Conservation (phyloP, 768 basidiomycete genomes). For the Neoboletus subvelutipes region DNA sequence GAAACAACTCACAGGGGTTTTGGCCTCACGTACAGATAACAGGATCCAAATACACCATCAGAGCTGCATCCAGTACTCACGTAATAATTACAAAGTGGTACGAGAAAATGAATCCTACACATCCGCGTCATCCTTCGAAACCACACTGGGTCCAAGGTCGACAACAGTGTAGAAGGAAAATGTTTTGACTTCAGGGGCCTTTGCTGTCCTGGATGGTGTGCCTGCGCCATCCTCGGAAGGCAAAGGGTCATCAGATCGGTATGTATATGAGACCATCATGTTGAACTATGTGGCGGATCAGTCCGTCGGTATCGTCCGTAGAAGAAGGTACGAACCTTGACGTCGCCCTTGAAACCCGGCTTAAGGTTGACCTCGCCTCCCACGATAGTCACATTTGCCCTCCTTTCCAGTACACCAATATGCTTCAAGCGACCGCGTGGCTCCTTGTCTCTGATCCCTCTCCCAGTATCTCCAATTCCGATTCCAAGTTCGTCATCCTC, state of each 20-base stretch:
- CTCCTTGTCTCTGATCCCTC: slow-evolving; percentile 45
- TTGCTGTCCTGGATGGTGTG: slow-evolving; percentile 44
- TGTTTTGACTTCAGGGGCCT: slow-evolving; percentile 73
- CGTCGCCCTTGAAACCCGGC: slow-evolving; percentile 70
- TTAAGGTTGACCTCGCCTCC: slow-evolving; percentile 87
- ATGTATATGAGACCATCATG: slow-evolving; percentile 92
- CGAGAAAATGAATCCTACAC: slow-evolving; percentile 5
- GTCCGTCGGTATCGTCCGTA: not conserved
- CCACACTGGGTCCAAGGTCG: slow-evolving; percentile 69
- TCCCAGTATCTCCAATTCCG: slow-evolving; percentile 34
- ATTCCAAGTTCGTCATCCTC: slow-evolving; percentile 40
- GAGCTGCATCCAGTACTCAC: not conserved
- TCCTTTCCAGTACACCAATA: slow-evolving; percentile 83
- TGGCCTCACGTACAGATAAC: not conserved
- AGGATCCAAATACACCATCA: not conserved
- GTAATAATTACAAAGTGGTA: not conserved
- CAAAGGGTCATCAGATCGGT: slow-evolving; percentile 83
- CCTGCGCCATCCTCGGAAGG: slow-evolving; percentile 60
- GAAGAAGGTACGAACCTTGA: slow-evolving; percentile 58
- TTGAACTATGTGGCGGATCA: slow-evolving; percentile 65
- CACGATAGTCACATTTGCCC: slow-evolving; percentile 86
- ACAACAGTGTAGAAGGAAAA: slow-evolving; percentile 89
- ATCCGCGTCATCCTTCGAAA: slow-evolving; percentile 53
- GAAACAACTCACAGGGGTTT: too few relatives aligned
- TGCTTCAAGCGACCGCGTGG: slow-evolving; percentile 50